Evolutionary conservation across 345 rosid species (phyloP).

Genomic region (Melaleuca alternifolia): DNA sequence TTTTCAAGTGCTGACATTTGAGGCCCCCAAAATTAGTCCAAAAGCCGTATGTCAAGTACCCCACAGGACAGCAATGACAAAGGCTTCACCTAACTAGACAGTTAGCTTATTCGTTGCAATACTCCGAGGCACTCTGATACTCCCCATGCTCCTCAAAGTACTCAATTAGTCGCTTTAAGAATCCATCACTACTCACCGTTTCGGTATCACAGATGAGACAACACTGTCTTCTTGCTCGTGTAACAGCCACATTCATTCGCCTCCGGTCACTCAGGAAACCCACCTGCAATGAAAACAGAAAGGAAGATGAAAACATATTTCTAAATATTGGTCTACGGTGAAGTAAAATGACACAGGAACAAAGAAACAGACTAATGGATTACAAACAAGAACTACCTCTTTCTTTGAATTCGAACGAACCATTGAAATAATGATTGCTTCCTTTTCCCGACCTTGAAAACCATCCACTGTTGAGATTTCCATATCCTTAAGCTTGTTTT

Average conservation of each 20-base stretch:
- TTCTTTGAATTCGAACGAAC: conserved; percentile 86
- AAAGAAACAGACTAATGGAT: neutral
- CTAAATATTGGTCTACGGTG: neutral
- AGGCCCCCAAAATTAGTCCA: neutral
- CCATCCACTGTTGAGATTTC: conserved; percentile 97
- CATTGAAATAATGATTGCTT: conserved; percentile 91
- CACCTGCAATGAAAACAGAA: conserved; percentile 29
- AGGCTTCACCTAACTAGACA: neutral
- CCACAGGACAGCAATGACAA: neutral
- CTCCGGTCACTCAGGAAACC: conserved; percentile 79
- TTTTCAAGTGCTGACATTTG: neutral
- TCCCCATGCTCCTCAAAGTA: conserved; percentile 91
- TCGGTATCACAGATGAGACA: conserved; percentile 87
- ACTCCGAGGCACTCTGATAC: conserved; percentile 88
- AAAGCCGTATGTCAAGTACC: neutral
- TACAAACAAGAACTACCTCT: conserved; percentile 34
- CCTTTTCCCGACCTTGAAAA: conserved; percentile 97
- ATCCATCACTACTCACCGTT: conserved; percentile 61
- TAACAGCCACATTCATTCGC: conserved; percentile 95
- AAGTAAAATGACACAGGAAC: neutral
- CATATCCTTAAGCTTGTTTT: conserved; percentile 63
- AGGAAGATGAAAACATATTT: neutral
- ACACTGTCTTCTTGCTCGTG: conserved; percentile 88
- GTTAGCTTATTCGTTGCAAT: conserved; percentile 16
- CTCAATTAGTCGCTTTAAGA: conserved; percentile 68